Conservation (phyloP, 1,139 yeast species). For the Suhomyces bolitotheri region DNA sequence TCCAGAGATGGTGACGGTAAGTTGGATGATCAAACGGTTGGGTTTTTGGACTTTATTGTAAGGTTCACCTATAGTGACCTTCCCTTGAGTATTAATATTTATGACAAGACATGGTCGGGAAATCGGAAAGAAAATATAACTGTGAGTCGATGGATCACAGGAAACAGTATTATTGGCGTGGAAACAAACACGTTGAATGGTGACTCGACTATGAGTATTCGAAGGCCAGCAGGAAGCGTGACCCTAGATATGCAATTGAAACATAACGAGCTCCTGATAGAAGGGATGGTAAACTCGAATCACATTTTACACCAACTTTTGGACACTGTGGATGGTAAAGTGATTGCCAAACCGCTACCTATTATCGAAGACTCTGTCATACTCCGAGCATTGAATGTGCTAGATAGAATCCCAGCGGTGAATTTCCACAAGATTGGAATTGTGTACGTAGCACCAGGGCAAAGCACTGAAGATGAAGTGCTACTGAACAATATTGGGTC, state of each 20-base stretch:
- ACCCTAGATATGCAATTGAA: slow-evolving; percentile 50
- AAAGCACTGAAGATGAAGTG: slow-evolving; percentile 62
- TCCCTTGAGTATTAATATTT: slow-evolving; percentile 48
- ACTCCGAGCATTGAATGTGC: slow-evolving; percentile 57
- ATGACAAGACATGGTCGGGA: neutral
- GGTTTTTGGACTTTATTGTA: slow-evolving; percentile 65
- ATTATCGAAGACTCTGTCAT: slow-evolving; percentile 50
- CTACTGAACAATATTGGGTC: slow-evolving; percentile 69
- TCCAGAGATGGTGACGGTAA: slow-evolving; percentile 26
- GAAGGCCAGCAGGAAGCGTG: slow-evolving; percentile 70
- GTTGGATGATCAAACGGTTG: slow-evolving; percentile 55
- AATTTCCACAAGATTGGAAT: slow-evolving; percentile 81
- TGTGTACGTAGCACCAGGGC: slow-evolving; percentile 70
- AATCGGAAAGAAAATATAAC: neutral
- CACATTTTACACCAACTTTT: slow-evolving; percentile 36
- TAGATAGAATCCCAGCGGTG: slow-evolving; percentile 78
- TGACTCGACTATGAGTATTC: slow-evolving; percentile 49
- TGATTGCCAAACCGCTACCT: slow-evolving; percentile 35
- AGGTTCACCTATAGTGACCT: slow-evolving; percentile 69
- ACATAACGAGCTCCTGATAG: slow-evolving; percentile 4
- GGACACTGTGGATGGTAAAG: slow-evolving; percentile 24
- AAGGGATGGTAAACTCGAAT: slow-evolving; percentile 23
- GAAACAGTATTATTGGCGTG: slow-evolving; percentile 57
- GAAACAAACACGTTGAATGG: slow-evolving; percentile 57
- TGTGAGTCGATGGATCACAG: slow-evolving; percentile 59